A percentile compares a stretch with the other conserved stretches of the same genome.
These are phyloP conservation scores for Curvularia sp. DNA, from an alignment of 2,329 filamentous ascomycete genomes.

Conservation along the genomic window DNA sequence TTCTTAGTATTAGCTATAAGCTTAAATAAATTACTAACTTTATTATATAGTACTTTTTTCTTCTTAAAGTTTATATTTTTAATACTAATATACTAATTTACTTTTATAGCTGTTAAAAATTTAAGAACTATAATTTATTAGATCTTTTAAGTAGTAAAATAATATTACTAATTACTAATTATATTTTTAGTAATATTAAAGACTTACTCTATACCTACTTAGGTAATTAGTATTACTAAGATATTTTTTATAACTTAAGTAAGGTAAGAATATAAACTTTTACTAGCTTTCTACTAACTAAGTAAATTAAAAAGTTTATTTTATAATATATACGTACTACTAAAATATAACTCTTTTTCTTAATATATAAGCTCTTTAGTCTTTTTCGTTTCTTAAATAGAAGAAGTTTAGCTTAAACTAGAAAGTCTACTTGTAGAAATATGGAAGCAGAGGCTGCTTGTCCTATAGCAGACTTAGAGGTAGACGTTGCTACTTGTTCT, in stretches of 20 bases:
- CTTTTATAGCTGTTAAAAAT: neutral
- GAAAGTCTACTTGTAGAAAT: neutral
- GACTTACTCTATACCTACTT: neutral
- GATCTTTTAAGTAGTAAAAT: neutral
- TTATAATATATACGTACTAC: neutral
- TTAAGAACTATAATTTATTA: neutral
- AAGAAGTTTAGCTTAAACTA: neutral
- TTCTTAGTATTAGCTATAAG: neutral
- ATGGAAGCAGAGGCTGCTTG: too few relatives aligned
- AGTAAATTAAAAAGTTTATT: neutral
- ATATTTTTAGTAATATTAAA: constrained; percentile 5
- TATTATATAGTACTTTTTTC: neutral
- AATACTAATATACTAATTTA: neutral
- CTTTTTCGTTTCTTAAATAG: neutral
- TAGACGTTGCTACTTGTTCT: too few relatives aligned
- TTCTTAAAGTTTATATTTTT: too few relatives aligned
- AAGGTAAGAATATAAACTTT: neutral
- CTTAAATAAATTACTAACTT: neutral
- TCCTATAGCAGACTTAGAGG: too few relatives aligned
- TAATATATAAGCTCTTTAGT: neutral
- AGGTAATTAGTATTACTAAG: neutral
- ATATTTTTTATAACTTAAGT: constrained; percentile 1
- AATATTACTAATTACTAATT: neutral
- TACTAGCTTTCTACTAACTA: neutral
- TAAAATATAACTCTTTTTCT: neutral